A percentile compares a stretch with the other conserved stretches of the same genome.
phyloP scores from a whole-genome alignment of 257 asterid species.

The Gentiana macrophylla region DNA sequence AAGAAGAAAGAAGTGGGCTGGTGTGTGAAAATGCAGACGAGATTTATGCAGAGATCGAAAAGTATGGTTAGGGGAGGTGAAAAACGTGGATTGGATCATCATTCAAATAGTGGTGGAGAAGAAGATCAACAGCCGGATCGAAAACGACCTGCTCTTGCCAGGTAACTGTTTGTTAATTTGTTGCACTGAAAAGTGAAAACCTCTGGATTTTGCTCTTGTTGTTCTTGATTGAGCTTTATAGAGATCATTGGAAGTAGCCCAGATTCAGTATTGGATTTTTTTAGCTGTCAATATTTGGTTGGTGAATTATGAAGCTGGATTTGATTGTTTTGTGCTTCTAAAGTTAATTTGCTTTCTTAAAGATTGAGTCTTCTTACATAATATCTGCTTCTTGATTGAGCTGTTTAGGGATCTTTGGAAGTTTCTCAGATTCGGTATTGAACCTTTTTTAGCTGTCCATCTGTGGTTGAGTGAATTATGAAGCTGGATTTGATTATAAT shows the following conservation, averaged over 20 bases:
- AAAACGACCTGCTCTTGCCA: slow-evolving; percentile 97
- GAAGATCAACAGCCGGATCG: slow-evolving; percentile 53
- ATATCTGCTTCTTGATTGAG: neutral
- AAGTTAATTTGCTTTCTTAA: too few relatives aligned
- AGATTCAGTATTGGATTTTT: neutral
- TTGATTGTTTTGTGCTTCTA: too few relatives aligned
- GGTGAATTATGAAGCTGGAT: too few relatives aligned
- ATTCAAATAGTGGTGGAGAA: slow-evolving; percentile 38
- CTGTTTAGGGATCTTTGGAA: neutral
- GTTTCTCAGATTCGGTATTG: neutral
- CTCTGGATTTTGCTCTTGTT: neutral
- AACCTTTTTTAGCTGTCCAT: neutral
- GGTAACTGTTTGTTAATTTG: slow-evolving; percentile 25
- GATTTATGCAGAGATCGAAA: slow-evolving; percentile 44
- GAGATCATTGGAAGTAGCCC: neutral
- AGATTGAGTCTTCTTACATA: too few relatives aligned
- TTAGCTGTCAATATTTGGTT: neutral
- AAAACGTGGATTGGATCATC: slow-evolving; percentile 75
- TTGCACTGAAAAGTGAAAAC: neutral
- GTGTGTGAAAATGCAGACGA: slow-evolving; percentile 40
- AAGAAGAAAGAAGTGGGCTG: too few relatives aligned
- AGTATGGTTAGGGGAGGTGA: slow-evolving; percentile 48
- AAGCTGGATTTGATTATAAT: too few relatives aligned
- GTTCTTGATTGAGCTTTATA: neutral
- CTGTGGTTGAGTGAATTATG: too few relatives aligned